Percentiles rank a stretch among this genome's conserved stretches.
These are phyloP conservation scores for Psilocybe azurescens DNA, from an alignment of 768 basidiomycete genomes.

Conservation along the genomic window DNA sequence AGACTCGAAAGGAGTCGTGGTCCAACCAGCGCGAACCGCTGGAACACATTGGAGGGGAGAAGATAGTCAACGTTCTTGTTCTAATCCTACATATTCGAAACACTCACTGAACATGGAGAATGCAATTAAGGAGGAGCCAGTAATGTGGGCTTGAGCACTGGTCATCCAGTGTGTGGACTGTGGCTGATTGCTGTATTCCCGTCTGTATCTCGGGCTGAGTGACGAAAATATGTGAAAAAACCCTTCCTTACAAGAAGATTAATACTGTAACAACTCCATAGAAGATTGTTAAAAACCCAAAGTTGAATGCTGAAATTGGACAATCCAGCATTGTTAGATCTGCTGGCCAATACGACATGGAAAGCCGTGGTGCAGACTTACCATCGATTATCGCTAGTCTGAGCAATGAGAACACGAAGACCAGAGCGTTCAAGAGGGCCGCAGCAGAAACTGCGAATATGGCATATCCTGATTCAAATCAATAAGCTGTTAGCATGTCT, in stretches of 20 bases:
- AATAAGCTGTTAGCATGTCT: no score
- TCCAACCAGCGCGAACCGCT: neutral
- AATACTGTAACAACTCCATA: slow-evolving; percentile 5
- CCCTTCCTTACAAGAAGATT: slow-evolving; percentile 5
- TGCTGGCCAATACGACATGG: no score
- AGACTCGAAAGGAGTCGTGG: neutral
- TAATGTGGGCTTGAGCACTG: slow-evolving; percentile 14
- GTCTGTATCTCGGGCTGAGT: neutral
- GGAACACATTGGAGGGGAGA: slow-evolving; percentile 2
- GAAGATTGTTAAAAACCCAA: slow-evolving; percentile 7
- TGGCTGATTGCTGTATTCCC: slow-evolving; percentile 10
- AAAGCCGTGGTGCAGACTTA: neutral
- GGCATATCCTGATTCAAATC: slow-evolving; percentile 2
- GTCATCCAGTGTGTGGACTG: slow-evolving; percentile 16
- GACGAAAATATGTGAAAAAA: neutral
- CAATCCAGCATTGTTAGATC: neutral
- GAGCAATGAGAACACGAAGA: slow-evolving; percentile 8
- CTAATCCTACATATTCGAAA: neutral
- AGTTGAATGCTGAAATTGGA: slow-evolving; percentile 6
- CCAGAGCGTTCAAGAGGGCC: slow-evolving; percentile 6
- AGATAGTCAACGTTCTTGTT: slow-evolving; percentile 1
- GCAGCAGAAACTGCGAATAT: slow-evolving; percentile 11
- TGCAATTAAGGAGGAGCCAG: slow-evolving; percentile 9
- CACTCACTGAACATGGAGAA: slow-evolving; percentile 16
- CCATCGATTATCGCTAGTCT: slow-evolving; percentile 11